Conservation (phyloP, 1,139 yeast genomes). For the Hyphopichia wangnamkhiaoensis region DNA sequence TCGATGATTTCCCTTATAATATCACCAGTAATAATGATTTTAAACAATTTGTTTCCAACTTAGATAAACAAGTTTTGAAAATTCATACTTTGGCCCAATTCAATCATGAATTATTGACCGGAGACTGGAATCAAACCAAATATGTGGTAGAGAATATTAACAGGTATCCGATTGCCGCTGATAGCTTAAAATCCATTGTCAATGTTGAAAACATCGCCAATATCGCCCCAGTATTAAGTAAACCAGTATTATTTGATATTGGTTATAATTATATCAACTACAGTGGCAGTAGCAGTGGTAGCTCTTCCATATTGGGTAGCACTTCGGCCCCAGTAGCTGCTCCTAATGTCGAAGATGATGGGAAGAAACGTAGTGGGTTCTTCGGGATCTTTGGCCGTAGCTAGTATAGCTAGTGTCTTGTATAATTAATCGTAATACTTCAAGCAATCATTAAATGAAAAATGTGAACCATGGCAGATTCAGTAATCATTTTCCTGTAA, state of each 20-base stretch:
- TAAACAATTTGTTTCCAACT: conserved; percentile 22
- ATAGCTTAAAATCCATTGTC: conserved; percentile 44
- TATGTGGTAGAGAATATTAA: conserved; percentile 52
- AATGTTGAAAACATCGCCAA: conserved; percentile 45
- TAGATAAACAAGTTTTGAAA: conserved; percentile 34
- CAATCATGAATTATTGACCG: conserved; percentile 22
- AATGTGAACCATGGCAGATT: neutral
- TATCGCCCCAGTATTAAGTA: conserved; percentile 61
- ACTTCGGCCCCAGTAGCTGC: conserved; percentile 10
- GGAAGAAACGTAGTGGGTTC: conserved; percentile 38
- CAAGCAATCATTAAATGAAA: neutral
- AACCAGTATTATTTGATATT: conserved; percentile 88
- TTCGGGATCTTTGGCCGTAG: conserved; percentile 46
- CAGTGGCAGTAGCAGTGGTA: conserved; percentile 18
- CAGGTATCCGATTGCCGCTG: conserved; percentile 39
- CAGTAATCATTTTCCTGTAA: neutral
- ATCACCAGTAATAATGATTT: conserved; percentile 41
- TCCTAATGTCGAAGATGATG: conserved; percentile 15
- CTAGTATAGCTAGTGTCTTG: conserved; percentile 6
- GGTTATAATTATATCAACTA: conserved; percentile 80
- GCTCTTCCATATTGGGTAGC: conserved; percentile 6
- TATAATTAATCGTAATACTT: neutral
- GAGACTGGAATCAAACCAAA: conserved; percentile 6
- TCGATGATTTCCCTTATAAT: conserved; percentile 38
- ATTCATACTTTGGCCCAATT: conserved; percentile 57